A percentile compares a stretch with the other conserved stretches of the same genome.
Evolutionary conservation across 1,284 basidiomycete species (phyloP).

Genomic region (Earliella scabrosa): DNA sequence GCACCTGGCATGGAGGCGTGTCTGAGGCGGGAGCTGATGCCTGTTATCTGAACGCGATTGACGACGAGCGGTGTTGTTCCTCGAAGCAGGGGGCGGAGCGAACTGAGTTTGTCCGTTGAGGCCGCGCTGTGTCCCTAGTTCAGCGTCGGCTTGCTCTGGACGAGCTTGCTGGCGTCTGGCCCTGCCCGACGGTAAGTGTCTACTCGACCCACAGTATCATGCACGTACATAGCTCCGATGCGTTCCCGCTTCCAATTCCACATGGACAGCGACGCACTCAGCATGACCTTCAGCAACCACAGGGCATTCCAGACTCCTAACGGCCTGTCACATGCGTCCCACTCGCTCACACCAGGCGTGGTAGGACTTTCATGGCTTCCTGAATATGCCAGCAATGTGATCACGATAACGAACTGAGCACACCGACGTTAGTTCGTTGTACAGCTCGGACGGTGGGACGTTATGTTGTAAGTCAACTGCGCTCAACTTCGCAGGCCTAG

Average conservation of each 20-base stretch:
- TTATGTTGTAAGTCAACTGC: no score
- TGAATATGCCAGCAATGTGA: constrained; percentile 56
- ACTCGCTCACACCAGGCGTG: constrained; percentile 52
- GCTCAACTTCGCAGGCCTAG: no score
- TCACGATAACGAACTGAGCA: constrained; percentile 45
- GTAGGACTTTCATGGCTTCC: constrained; percentile 55
- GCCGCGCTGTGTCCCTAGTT: constrained; percentile 15
- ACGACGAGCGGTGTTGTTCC: not conserved
- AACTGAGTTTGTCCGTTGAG: constrained; percentile 15
- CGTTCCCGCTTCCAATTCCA: constrained; percentile 65
- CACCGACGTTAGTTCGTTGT: not conserved
- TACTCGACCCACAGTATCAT: no score
- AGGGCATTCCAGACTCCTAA: constrained; percentile 73
- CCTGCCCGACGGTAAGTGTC: no score
- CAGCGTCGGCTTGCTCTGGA: constrained; percentile 7
- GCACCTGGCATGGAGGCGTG: constrained; percentile 40
- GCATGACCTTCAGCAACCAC: constrained; percentile 62
- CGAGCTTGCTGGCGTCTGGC: not conserved
- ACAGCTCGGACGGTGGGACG: not conserved
- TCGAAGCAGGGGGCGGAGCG: not conserved
- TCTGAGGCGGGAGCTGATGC: constrained; percentile 13
- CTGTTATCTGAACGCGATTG: constrained; percentile 1
- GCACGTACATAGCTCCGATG: constrained; percentile 24
- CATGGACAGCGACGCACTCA: constrained; percentile 56
- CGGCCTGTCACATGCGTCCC: constrained; percentile 67